Conservation (phyloP, 2,329 filamentous ascomycete species). For the Fonsecaea erecta region DNA sequence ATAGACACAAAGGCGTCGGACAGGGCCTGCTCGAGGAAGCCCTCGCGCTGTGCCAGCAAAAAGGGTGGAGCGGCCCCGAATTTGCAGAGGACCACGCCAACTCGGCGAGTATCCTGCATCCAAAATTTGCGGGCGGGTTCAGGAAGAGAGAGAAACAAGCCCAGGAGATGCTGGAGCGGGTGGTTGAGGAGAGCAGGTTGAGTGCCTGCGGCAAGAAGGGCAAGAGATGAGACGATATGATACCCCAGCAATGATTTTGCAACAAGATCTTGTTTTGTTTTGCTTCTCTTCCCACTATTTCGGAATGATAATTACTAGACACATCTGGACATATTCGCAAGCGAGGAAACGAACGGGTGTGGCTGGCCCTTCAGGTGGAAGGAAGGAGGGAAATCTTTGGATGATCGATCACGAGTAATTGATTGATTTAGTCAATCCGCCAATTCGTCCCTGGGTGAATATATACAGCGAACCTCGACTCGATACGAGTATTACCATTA, state of each 20-base stretch:
- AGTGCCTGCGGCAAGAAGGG: constrained; percentile 18
- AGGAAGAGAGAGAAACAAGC: constrained; percentile 64
- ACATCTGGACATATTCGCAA: too few species aligned
- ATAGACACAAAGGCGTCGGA: constrained; percentile 74
- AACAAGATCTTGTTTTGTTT: too few species aligned
- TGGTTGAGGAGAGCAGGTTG: constrained; percentile 24
- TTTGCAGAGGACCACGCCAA: constrained; percentile 82
- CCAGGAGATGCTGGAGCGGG: constrained; percentile 44
- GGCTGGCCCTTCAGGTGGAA: too few species aligned
- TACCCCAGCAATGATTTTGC: background rate
- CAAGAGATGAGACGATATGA: constrained; percentile 18
- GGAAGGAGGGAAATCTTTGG: too few species aligned
- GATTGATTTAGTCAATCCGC: too few species aligned
- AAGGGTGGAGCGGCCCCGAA: constrained; percentile 69
- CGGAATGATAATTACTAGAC: background rate
- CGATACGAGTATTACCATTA: too few species aligned
- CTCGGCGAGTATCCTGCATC: constrained; percentile 65
- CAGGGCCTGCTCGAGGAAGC: constrained; percentile 73
- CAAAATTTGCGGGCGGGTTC: constrained; percentile 63
- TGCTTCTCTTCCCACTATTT: too few species aligned
- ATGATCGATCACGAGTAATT: too few species aligned
- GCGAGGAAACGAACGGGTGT: too few species aligned
- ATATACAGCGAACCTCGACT: too few species aligned
- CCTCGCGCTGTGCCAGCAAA: constrained; percentile 68
- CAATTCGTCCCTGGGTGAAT: too few species aligned